A percentile compares a stretch with the other conserved stretches of the same genome.
Evolutionary conservation across 2,329 filamentous ascomycete species (phyloP).

Genomic region (Sporothrix luriei): DNA sequence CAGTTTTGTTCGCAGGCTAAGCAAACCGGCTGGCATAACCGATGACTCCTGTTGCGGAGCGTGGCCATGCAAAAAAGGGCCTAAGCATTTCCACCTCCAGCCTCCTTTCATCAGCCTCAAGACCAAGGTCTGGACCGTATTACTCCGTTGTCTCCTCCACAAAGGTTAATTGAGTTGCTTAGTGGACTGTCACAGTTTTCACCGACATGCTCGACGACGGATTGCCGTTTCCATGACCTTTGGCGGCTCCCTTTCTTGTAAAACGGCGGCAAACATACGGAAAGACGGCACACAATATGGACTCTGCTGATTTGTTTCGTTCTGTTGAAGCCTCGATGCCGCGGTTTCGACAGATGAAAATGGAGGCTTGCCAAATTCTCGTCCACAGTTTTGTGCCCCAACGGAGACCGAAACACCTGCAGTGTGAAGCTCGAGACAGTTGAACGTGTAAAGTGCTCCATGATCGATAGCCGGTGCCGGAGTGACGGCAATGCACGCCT

Average conservation of each 20-base stretch:
- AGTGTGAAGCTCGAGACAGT: no score
- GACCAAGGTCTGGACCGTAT: background rate
- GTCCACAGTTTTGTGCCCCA: background rate
- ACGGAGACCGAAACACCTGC: background rate
- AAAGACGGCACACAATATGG: background rate
- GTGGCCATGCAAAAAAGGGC: no score
- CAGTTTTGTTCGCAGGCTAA: no score
- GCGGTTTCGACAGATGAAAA: conserved; percentile 4
- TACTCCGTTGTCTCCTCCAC: background rate
- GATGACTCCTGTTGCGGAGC: no score
- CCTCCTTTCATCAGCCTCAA: no score
- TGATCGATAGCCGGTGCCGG: background rate
- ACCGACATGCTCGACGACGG: no score
- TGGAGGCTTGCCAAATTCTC: background rate
- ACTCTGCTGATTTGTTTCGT: no score
- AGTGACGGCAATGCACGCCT: conserved; percentile 3
- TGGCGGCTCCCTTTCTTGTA: background rate
- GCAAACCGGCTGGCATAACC: no score
- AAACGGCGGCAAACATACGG: background rate
- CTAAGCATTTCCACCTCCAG: background rate
- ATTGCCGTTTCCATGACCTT: no score
- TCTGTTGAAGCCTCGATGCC: no score
- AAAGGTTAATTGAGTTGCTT: background rate
- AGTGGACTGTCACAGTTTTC: background rate
- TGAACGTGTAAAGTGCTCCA: background rate